phyloP scores from a whole-genome alignment of 2,329 filamentous ascomycete genomes.

The Diaporthe ampelina region DNA sequence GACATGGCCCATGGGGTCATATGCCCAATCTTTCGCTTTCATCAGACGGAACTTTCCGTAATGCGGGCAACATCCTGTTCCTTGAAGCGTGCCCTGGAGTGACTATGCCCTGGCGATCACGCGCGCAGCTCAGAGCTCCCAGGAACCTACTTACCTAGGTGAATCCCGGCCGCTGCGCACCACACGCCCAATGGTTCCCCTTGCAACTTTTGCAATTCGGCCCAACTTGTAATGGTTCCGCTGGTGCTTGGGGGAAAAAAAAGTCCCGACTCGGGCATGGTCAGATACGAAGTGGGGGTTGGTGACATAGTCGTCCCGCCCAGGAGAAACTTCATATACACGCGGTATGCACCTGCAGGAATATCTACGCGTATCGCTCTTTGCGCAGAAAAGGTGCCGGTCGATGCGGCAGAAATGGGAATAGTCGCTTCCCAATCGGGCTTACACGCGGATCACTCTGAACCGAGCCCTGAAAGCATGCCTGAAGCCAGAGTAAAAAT shows the following conservation, averaged over 20 bases:
- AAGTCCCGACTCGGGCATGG: not conserved
- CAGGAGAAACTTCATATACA: not conserved
- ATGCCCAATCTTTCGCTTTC: no score
- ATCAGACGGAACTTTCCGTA: no score
- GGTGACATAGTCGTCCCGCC: not conserved
- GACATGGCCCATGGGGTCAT: no score
- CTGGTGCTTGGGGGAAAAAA: not conserved
- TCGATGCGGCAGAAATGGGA: not conserved
- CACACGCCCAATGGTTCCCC: no score
- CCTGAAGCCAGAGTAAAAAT: no score
- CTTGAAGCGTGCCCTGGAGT: no score
- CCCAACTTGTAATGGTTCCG: not conserved
- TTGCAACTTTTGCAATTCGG: not conserved
- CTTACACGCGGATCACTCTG: not conserved
- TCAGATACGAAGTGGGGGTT: not conserved
- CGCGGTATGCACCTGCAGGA: not conserved
- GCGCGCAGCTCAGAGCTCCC: no score
- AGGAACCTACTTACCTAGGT: no score
- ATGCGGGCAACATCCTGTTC: no score
- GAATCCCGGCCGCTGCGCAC: no score
- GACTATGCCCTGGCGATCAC: no score
- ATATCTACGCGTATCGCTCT: not conserved
- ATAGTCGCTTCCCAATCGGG: not conserved
- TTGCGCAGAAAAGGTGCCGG: not conserved
- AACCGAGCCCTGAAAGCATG: not conserved